These are phyloP conservation scores for Malus hybrid DNA, from an alignment of 331 rosid genomes.

Conservation along the genomic window DNA sequence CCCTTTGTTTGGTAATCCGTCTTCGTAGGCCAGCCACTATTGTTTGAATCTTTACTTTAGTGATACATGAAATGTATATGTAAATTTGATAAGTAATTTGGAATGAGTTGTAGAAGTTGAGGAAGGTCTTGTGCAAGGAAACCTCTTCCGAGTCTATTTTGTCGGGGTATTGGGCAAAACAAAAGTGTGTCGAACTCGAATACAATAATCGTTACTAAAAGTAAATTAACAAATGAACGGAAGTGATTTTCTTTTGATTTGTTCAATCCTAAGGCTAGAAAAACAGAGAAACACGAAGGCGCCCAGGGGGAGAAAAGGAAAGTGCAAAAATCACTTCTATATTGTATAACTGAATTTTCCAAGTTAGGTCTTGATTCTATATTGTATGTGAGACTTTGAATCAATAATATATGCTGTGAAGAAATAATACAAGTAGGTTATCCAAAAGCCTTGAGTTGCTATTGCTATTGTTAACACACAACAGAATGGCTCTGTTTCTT, in stretches of 20 bases:
- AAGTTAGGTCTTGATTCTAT: no score
- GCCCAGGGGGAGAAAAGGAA: no score
- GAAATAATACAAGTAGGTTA: background rate
- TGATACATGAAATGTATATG: slow-evolving; percentile 36
- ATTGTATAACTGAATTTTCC: no score
- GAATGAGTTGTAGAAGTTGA: slow-evolving; percentile 16
- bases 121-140: background rate
- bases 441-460: background rate
- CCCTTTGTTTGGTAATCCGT: slow-evolving; percentile 8
- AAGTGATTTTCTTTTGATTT: no score
- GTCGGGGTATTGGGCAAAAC: no score
- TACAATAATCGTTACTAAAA: no score
- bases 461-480: background rate
- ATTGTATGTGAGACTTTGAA: background rate
- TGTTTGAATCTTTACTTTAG: slow-evolving; percentile 41
- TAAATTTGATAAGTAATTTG: slow-evolving; percentile 22
- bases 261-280: no score
- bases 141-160: background rate
- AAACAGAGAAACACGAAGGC: no score
- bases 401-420: background rate
- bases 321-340: no score
- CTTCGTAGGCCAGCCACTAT: slow-evolving; percentile 33
- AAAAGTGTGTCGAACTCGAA: no score
- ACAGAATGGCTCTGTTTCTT: background rate
- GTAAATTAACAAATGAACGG: no score